Base-by-base conservation (phyloP, 176 grass and related monocot species). In the Guadua angustifolia region DNA sequence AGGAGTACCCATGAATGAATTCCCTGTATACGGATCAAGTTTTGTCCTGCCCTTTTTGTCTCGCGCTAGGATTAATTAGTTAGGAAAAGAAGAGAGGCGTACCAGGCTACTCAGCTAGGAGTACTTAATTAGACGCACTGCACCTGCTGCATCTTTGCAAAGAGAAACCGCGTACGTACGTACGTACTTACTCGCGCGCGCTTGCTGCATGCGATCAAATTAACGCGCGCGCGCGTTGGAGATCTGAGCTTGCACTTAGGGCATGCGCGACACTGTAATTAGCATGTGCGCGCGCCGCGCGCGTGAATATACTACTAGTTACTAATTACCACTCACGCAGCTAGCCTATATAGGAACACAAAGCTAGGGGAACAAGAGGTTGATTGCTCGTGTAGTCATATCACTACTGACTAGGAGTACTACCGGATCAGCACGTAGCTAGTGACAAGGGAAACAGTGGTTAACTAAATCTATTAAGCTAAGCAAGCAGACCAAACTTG, bases 201-300 rank as follows among this genome's bases (percentile, higher is more conserved):
- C 81, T 74, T 65, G 71, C 44, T 35, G 21, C 44, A 9, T 19
- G 36, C 39, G 6, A 40, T 44, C 42, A 44, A 44, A 44, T 12
- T 46, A 46, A 40, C 69, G 82, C 82, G 82, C 36, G 82, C 82
- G 82, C 65, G 15, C 36, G 74, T 36, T 36, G 35, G 35, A 36
- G 35, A 35, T 3, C 3, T 14, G 43, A 25, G 56, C 57, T 64
- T 35, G 75, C 83, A 47, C 67, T 9, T 43, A 43, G 2, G 2
- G 42, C 42, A 43, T n/a, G 73, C 35, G 35, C 35, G 35, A 36
- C 35, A 36, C 35, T 36, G 35, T 52, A 26, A 71, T 82, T 69
- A 50, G 18, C 88, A 89, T 89, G 82, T 89, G 88, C 82, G 10
- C 71, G 88, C 88, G 88, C 88, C 77, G 88, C 63, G 50, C 77